Evolutionary conservation across 805 yeast species (phyloP), one percentile per base, ranked within the genome.

Genomic region (Wickerhamomyces mucosus): DNA sequence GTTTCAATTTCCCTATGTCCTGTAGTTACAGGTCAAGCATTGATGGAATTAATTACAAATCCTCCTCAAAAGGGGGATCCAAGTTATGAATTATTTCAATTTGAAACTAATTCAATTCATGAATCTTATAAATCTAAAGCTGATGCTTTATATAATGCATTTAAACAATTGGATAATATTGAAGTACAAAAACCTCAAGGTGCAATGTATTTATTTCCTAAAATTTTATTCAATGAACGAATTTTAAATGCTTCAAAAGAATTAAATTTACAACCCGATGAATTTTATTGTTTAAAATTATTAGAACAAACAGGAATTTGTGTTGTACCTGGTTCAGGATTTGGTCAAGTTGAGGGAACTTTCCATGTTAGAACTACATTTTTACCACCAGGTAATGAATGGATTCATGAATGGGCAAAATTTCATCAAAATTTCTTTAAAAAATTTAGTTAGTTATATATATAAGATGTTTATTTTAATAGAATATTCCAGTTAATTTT

Each of bases 151-250:
- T 80, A 73, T 50, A 57, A 69, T 13, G 82, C 95, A 0, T 89
- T 92, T 60, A 56, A 65, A 33, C 52, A 67, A 23, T 73, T 92
- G 81, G 82, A 80, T 39, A 94, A 89, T 40, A 79, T 92, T 29
- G 58, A 69, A 17, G 88, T 96, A 57, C 85, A 84, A 58, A 72
- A 72, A 42, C 97, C 99, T 27, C 75, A 80, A 63, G 99, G 99
- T 43, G 96, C 99, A 26, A 89, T 92, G 98, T 92, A 92, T 59
- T 65, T 92, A 38, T 92, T 85, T 74, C 99, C 98, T 28, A 68
- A 63, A 41, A 59, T 92, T 36, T 55, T 70, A 21, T 61, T 92
- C 35, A 76, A 83, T 12, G 68, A 70, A 13, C 68, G 67, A 42
- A 86, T 85, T 11, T 62, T 73, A 29, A 63, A 63, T 18, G 66